A percentile compares a stretch with the other conserved stretches of the same genome.
phyloP scores from a whole-genome alignment of 495 filamentous ascomycete genomes.

The Pseudoneurospora amorphoporcata region DNA sequence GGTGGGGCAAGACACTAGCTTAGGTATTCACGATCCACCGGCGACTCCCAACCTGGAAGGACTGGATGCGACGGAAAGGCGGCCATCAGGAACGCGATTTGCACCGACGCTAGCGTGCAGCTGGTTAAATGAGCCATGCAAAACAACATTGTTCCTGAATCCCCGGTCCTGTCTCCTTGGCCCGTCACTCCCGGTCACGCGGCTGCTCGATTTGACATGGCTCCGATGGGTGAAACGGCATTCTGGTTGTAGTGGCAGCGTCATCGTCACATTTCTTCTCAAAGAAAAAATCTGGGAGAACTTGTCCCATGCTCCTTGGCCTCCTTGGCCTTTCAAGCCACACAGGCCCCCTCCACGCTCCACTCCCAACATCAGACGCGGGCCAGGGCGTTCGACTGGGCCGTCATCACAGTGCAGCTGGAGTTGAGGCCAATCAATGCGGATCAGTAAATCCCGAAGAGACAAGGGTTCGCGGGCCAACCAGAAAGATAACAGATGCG shows the following conservation, averaged over 20 bases:
- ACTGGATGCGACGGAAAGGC: background rate
- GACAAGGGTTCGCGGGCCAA: constrained; percentile 8
- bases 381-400: background rate
- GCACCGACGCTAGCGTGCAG: background rate
- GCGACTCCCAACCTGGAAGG: background rate
- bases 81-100: background rate
- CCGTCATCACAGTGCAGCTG: background rate
- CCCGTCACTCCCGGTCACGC: background rate
- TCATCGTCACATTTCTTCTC: background rate
- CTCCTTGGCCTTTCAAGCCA: background rate
- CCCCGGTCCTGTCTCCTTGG: background rate
- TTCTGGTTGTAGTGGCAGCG: background rate
- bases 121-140: background rate
- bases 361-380: background rate
- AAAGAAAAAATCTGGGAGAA: background rate
- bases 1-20: background rate
- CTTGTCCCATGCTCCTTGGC: background rate
- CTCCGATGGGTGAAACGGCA: background rate
- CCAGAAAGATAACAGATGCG: background rate
- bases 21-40: background rate
- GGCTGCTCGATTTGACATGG: background rate
- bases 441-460: constrained; percentile 10
- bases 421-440: background rate
- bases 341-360: background rate
- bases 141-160: background rate